Evolutionary conservation across 495 filamentous ascomycete genomes (phyloP).

Genomic region (Aspergillus diversus): DNA sequence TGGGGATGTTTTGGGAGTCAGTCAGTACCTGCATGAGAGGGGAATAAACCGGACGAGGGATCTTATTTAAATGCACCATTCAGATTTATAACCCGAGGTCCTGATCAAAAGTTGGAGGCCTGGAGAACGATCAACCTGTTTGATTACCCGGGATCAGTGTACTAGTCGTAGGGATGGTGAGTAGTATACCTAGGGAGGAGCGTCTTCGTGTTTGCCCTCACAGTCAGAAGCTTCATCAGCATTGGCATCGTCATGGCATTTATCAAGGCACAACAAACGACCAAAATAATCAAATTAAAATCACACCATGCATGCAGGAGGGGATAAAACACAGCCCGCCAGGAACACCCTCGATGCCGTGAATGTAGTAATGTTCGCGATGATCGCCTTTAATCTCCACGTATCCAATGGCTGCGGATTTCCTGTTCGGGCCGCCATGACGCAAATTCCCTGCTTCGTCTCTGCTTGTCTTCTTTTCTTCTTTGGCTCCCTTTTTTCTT

Average conservation of each 20-base stretch:
- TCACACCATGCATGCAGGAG: background rate
- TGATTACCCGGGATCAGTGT: no score
- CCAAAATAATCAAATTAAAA: background rate
- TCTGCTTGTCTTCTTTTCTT: background rate
- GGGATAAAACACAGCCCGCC: background rate
- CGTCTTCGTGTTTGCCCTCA: conserved; percentile 1
- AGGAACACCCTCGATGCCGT: no score
- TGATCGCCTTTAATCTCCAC: conserved; percentile 1
- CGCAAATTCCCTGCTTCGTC: conserved; percentile 28
- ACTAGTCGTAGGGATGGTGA: background rate
- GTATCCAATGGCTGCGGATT: conserved; percentile 6
- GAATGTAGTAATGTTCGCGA: background rate
- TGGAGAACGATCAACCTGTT: no score
- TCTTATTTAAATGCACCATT: no score
- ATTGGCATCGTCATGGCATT: background rate
- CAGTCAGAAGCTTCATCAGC: background rate
- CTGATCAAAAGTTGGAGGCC: no score
- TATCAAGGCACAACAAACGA: background rate
- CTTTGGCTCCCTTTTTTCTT: background rate
- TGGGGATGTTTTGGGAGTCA: background rate
- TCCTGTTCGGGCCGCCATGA: conserved; percentile 37
- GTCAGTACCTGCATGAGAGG: no score
- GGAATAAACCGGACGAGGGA: no score
- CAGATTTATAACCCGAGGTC: no score
- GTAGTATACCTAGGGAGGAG: background rate